phyloP scores from a whole-genome alignment of 192 early-diverging fungal species.

The Ambispora gerdemannii region DNA sequence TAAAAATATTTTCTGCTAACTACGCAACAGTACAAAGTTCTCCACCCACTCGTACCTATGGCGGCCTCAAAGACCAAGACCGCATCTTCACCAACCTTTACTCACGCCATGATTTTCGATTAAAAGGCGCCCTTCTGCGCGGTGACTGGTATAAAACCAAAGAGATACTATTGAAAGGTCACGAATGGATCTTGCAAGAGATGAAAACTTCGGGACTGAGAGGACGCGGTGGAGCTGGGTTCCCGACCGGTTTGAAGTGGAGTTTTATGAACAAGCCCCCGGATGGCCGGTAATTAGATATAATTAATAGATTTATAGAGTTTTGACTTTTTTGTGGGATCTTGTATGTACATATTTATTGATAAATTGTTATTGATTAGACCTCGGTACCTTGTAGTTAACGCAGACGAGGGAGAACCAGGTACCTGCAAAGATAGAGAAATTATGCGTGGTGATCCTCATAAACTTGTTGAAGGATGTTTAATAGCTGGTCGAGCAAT shows the following conservation, averaged over 20 bases:
- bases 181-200: constrained; percentile 97
- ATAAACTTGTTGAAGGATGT: constrained; percentile 97
- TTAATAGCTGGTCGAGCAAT: constrained; percentile 94
- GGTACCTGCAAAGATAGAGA: constrained; percentile 99
- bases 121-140: constrained; percentile 88
- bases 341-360: neutral
- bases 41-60: constrained; percentile 52
- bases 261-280: constrained; percentile 97
- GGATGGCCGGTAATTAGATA: constrained; percentile 58
- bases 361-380: constrained; percentile 32
- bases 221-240: constrained; percentile 96
- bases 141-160: constrained; percentile 99
- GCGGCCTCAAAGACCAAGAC: constrained; percentile 82
- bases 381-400: constrained; percentile 94
- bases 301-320: neutral
- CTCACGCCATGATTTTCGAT: constrained; percentile 82
- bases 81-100: constrained; percentile 99
- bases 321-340: neutral
- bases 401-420: constrained; percentile 98
- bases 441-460: constrained; percentile 85
- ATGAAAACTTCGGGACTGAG: constrained; percentile 93
- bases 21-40: constrained; percentile 27
- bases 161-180: constrained; percentile 93
- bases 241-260: constrained; percentile 98
- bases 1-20: neutral